Conservation (phyloP, 108 stramenopile genomes). For the Cyclotella cryptica region DNA sequence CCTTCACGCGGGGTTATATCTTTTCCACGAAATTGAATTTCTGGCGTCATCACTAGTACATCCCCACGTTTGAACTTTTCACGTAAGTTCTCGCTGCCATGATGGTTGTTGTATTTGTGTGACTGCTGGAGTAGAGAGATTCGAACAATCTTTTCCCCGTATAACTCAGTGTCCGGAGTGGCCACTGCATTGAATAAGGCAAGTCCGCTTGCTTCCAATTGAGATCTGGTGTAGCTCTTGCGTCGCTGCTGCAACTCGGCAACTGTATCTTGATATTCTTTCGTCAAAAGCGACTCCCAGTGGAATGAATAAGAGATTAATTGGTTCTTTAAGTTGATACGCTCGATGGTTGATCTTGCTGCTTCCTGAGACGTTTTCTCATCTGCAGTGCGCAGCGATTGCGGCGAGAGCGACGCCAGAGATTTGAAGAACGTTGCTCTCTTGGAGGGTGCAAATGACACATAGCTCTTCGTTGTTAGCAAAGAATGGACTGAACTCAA, state of each 20-base stretch:
- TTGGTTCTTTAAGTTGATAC: slow-evolving; percentile 5
- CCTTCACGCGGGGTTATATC: slow-evolving; percentile 57
- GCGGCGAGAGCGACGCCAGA: not conserved
- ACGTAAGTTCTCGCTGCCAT: slow-evolving; percentile 16
- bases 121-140: slow-evolving; percentile 2
- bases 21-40: slow-evolving; percentile 36
- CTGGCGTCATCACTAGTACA: slow-evolving; percentile 59
- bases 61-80: slow-evolving; percentile 68
- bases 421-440: not conserved
- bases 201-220: slow-evolving; percentile 62
- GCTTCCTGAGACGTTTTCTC: not conserved
- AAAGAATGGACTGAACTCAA: not conserved
- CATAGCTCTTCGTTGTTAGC: no score
- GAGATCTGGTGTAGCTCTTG: slow-evolving; percentile 39
- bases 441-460: no score
- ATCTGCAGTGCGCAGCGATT: not conserved
- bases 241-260: slow-evolving; percentile 49
- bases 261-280: slow-evolving; percentile 51
- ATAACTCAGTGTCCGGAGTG: slow-evolving; percentile 66
- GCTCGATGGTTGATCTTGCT: not conserved
- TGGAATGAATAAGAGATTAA: slow-evolving; percentile 46
- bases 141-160: slow-evolving; percentile 79
- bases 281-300: slow-evolving; percentile 56
- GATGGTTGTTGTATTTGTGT: slow-evolving; percentile 2
- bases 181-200: slow-evolving; percentile 60